Conservation (phyloP, 78 protist species). For the Cavenderia fasciculata region DNA sequence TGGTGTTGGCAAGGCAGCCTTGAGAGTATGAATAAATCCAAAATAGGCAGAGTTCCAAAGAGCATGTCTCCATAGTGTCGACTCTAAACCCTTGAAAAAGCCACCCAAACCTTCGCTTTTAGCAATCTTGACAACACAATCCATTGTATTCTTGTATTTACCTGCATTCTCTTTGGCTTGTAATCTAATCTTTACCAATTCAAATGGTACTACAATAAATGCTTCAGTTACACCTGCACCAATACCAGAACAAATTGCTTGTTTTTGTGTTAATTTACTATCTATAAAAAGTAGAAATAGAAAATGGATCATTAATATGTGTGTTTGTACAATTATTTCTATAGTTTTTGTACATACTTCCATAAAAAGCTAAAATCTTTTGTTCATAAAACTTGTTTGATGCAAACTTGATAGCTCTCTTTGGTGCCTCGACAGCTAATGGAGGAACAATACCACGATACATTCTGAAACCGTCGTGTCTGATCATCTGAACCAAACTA, state of each 20-base stretch:
- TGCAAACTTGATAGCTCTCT: constrained; percentile 88
- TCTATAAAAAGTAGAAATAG: neutral
- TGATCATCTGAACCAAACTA: constrained; percentile 53
- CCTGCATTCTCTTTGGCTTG: constrained; percentile 85
- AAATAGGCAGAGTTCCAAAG: constrained; percentile 92
- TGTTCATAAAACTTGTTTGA: constrained; percentile 77
- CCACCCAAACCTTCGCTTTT: constrained; percentile 67
- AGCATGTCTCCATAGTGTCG: constrained; percentile 85
- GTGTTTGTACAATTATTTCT: neutral
- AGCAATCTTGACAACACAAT: constrained; percentile 55
- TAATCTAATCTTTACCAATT: constrained; percentile 89
- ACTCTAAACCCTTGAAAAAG: constrained; percentile 85
- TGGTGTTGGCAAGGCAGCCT: constrained; percentile 62
- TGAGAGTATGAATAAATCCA: constrained; percentile 78
- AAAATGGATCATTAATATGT: neutral
- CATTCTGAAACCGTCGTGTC: constrained; percentile 78
- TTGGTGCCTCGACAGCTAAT: constrained; percentile 85
- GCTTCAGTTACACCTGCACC: constrained; percentile 90
- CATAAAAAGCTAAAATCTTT: constrained; percentile 6
- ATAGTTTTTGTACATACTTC: constrained; percentile 7
- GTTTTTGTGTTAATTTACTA: constrained; percentile 31
- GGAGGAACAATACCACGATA: constrained; percentile 88
- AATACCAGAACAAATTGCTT: constrained; percentile 76
- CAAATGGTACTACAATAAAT: constrained; percentile 87
- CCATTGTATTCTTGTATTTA: constrained; percentile 67